These are phyloP conservation scores for Jatropha curcas DNA, from an alignment of 345 rosid species.

Conservation along the genomic window DNA sequence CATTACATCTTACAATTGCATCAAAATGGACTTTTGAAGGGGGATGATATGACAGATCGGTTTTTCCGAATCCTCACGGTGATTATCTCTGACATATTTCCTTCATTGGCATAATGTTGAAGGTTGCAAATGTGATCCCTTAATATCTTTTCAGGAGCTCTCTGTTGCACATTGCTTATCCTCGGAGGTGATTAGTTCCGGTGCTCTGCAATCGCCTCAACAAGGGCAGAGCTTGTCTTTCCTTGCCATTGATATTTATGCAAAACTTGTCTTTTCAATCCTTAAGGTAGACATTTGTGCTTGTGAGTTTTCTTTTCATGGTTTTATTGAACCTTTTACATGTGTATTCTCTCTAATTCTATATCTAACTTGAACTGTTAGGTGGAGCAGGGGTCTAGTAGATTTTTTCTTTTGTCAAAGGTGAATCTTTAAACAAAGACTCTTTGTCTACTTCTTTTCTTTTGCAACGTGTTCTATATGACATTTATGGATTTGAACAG, in stretches of 20 bases:
- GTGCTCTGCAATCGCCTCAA: constrained; percentile 60
- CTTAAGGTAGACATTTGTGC: constrained; percentile 38
- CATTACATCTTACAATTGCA: constrained; percentile 70
- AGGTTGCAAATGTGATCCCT: neutral
- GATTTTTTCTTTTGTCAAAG: constrained; percentile 63
- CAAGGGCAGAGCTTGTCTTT: constrained; percentile 72
- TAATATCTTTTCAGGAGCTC: constrained; percentile 51
- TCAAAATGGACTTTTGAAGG: constrained; percentile 79
- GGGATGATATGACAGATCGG: constrained; percentile 81
- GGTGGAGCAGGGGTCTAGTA: constrained; percentile 75
- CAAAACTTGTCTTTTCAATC: constrained; percentile 71
- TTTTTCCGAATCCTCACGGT: constrained; percentile 81
- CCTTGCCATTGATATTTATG: constrained; percentile 82
- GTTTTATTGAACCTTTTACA: neutral
- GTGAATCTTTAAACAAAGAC: constrained; percentile 32
- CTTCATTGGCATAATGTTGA: neutral
- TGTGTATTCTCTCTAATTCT: constrained; percentile 2
- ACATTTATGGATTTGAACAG: constrained; percentile 43
- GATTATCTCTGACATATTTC: constrained; percentile 2
- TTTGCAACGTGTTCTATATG: neutral
- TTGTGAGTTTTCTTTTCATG: neutral
- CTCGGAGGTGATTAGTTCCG: constrained; percentile 63
- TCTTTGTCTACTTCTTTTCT: neutral
- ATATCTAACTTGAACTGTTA: constrained; percentile 42
- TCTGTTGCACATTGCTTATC: constrained; percentile 85